These are phyloP conservation scores for Populus simonii DNA, from an alignment of 345 rosid species.

Conservation along the genomic window DNA sequence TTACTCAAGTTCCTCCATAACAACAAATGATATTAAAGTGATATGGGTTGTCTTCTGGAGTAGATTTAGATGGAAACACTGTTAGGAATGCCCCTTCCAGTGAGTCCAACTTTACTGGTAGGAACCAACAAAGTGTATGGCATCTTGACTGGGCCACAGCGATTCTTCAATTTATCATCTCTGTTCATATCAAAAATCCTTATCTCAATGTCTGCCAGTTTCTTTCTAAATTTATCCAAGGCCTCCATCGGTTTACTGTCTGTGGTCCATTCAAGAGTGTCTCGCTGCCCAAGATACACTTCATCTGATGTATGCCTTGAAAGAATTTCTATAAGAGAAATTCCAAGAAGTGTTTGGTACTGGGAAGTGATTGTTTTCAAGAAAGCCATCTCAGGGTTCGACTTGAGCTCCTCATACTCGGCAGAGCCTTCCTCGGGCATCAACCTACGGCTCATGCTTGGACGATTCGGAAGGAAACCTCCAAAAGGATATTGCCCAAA, in stretches of 20 bases:
- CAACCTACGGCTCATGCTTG: slow-evolving; percentile 40
- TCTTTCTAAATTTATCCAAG: slow-evolving; percentile 35
- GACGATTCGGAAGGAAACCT: slow-evolving; percentile 45
- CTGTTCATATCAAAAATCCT: slow-evolving; percentile 21
- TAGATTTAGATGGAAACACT: slow-evolving; percentile 29
- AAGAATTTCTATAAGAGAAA: slow-evolving; percentile 42
- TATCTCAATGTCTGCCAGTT: slow-evolving; percentile 25
- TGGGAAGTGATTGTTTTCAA: slow-evolving; percentile 35
- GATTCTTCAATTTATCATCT: slow-evolving; percentile 22
- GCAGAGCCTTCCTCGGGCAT: slow-evolving; percentile 34
- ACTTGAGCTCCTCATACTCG: slow-evolving; percentile 33
- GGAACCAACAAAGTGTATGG: slow-evolving; percentile 34
- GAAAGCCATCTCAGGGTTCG: slow-evolving; percentile 37
- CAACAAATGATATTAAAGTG: background rate
- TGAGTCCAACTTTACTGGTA: slow-evolving; percentile 25
- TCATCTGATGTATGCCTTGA: slow-evolving; percentile 47
- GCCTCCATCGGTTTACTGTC: slow-evolving; percentile 28
- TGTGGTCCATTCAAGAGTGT: slow-evolving; percentile 39
- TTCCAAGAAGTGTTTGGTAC: slow-evolving; percentile 35
- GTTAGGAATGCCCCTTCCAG: slow-evolving; percentile 36
- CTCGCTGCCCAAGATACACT: slow-evolving; percentile 43
- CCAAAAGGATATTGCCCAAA: slow-evolving; percentile 46
- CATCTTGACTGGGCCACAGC: slow-evolving; percentile 24
- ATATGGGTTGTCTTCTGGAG: background rate
- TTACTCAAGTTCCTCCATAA: background rate